Conservation (phyloP, 2,329 filamentous ascomycete species). For the Ceratocystis ficicola region DNA sequence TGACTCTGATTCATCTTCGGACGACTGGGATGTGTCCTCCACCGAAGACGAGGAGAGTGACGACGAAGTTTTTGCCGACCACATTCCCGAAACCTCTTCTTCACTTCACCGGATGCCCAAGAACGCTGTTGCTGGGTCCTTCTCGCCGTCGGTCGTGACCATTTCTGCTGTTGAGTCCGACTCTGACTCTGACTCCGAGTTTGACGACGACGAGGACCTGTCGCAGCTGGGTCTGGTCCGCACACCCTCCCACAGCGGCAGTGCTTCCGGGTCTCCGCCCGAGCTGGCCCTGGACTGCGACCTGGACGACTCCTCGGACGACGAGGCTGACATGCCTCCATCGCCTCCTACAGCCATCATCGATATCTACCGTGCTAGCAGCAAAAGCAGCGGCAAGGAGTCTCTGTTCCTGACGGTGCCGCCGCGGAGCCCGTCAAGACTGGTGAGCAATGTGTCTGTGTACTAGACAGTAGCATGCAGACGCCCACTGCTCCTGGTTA, state of each 20-base stretch:
- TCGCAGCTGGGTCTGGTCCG: slow-evolving; percentile 55
- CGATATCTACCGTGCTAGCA: slow-evolving; percentile 15
- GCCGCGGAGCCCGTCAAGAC: slow-evolving; percentile 38
- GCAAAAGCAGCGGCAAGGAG: slow-evolving; percentile 11
- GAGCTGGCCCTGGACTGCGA: slow-evolving; percentile 61
- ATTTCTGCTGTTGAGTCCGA: slow-evolving; percentile 7
- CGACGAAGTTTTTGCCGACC: slow-evolving; percentile 12
- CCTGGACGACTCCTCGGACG: slow-evolving; percentile 55
- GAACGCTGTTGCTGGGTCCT: not conserved
- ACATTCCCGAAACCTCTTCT: slow-evolving; percentile 2
- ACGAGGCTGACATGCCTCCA: slow-evolving; percentile 60
- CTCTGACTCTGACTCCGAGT: slow-evolving; percentile 34
- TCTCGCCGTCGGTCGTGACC: not conserved
- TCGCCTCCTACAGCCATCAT: slow-evolving; percentile 46
- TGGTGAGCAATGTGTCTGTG: slow-evolving; percentile 29
- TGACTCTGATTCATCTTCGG: slow-evolving; percentile 9
- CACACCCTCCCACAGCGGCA: slow-evolving; percentile 45
- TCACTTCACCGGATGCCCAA: not conserved
- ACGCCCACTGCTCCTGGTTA: not conserved
- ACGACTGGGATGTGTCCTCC: slow-evolving; percentile 24
- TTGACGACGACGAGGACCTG: slow-evolving; percentile 50
- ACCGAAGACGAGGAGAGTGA: slow-evolving; percentile 14
- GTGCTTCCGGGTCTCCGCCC: slow-evolving; percentile 45
- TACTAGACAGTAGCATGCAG: not conserved
- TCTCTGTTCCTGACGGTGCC: slow-evolving; percentile 29